A percentile compares a stretch with the other conserved stretches of the same genome.
These are phyloP conservation scores for Fusarium sarcochroum DNA, from an alignment of 2,329 filamentous ascomycete genomes.

Conservation along the genomic window DNA sequence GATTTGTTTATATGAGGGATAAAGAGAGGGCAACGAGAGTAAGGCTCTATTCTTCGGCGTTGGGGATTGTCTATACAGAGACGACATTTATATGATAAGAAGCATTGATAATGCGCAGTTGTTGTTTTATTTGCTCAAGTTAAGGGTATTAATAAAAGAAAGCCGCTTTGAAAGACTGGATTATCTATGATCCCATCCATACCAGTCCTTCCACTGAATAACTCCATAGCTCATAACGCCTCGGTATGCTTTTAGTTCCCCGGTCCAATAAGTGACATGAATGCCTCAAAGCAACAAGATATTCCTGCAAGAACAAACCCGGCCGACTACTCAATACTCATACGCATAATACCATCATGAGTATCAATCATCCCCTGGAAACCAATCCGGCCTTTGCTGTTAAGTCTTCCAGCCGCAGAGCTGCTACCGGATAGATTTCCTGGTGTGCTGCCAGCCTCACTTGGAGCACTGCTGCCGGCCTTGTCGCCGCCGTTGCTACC, in stretches of 20 bases:
- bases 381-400: conserved; percentile 76
- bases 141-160: conserved; percentile 38
- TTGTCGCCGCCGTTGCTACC: conserved; percentile 71
- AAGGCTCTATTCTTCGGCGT: conserved; percentile 40
- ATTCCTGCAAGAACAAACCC: not conserved
- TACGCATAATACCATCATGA: conserved; percentile 95
- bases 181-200: conserved; percentile 19
- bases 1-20: conserved; percentile 30
- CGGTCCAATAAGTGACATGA: conserved; percentile 1
- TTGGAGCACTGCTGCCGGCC: conserved; percentile 66
- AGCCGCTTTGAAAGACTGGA: conserved; percentile 24
- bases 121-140: conserved; percentile 23
- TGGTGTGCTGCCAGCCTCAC: conserved; percentile 61
- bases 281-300: conserved; percentile 8
- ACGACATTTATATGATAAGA: conserved; percentile 34
- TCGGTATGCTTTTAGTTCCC: conserved; percentile 32
- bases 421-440: conserved; percentile 47
- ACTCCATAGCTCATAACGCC: conserved; percentile 41
- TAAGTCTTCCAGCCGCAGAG: conserved; percentile 61
- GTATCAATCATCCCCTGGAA: conserved; percentile 96
- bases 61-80: conserved; percentile 42
- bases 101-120: conserved; percentile 22
- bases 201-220: conserved; percentile 16
- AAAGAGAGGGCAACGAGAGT: conserved; percentile 13
- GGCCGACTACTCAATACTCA: conserved; percentile 86